Base-by-base conservation (phyloP, 140 eudicot genomes). In the Flaveria floridana region DNA sequence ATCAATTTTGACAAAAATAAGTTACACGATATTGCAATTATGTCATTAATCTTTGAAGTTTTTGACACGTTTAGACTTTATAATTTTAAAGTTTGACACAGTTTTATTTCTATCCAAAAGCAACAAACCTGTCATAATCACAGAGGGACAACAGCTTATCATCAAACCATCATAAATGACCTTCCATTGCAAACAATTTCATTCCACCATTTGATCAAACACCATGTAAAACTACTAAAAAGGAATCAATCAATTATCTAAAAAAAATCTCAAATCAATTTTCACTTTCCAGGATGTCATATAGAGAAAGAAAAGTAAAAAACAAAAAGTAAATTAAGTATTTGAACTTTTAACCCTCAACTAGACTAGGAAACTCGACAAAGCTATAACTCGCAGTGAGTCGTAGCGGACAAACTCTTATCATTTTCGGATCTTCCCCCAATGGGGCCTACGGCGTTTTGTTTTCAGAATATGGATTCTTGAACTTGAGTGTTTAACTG, bases 171-270 rank as follows among this genome's bases (percentile, higher is more conserved):
- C 63, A 56, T 7, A 53, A 53, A 53, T 53, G 23, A 18, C 23
- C 18, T 53, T 53, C 21, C 61, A 53, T 53, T 53, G 61, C 61
- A 53, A 53, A 18, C 61, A 53, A 16, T n/a, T 53, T 53, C 61
- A 53, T 53, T 53, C 10, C 11, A 53, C 61, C 11, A 18, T 4
- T 53, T 53, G 10, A 53, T 16, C 61, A 53, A 53, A 53, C 21
- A n/a, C 7, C 21, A 50, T 50, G 56, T 53, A 48, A 48, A 48
- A 48, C 2, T 42, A 42, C 14, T 34, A 34, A 34, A 34, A 44
- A 50, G 19, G 16, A 2, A 50, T 50, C 56, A 50, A 50, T 50
- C 56, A 50, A 15, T 34, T 34, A 34, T 34, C 41, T 34, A 34
- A 1, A 34, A 34, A 34, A 5, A 48, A 48, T 48, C 55, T 48